Evolutionary conservation across 768 basidiomycete species (phyloP), one percentile per base, ranked within the genome.

Genomic region (Mycena vitilis): DNA sequence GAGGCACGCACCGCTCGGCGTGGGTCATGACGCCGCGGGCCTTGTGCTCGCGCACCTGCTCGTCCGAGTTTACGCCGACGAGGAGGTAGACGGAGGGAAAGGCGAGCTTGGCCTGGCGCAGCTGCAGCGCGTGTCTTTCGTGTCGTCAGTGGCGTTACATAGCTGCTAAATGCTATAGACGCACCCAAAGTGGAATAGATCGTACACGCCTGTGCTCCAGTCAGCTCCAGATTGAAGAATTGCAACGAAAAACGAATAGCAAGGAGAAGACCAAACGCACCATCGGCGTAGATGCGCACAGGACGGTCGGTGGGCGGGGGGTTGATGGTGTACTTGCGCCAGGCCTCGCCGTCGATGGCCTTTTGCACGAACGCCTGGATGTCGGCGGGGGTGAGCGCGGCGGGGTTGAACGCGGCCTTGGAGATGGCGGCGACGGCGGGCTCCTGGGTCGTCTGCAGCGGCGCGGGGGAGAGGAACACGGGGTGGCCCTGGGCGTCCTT

Each of bases 131-230:
- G 82, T 99, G 96, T 7, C 96, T 97, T 76, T 59, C 40, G 44
- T 12, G 16, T 15, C 12, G 55, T 63, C 37, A 49, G 45, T 52
- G n/a, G n/a, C 55, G 67, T 22, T 1, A 23, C 58, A 54, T n/a
- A 34, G 71, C 3, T 5, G 42, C 16, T 25, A 12, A 58, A 51
- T 37, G 44, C 42, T 58, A 13, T 12, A 9, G 48, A 51, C 87
- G 71, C 78, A 95, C 94, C 94, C 94, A 78, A 95, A 98, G 79
- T 98, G 97, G 81, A 99, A 97, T 60, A 99, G 86, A 80, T 99
- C 98, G 75, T 98, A 99, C 13, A 98, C 97, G 16, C 93, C 93
- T 94, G n/a, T 34, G 30, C 30, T 30, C 30, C 30, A 57, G 37
- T 72, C 62, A 42, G 61, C 73, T 12, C 6, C 6, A 40, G 13